Base-by-base conservation (phyloP, 202 grass and related monocot genomes). In the Digitaria exilis region DNA sequence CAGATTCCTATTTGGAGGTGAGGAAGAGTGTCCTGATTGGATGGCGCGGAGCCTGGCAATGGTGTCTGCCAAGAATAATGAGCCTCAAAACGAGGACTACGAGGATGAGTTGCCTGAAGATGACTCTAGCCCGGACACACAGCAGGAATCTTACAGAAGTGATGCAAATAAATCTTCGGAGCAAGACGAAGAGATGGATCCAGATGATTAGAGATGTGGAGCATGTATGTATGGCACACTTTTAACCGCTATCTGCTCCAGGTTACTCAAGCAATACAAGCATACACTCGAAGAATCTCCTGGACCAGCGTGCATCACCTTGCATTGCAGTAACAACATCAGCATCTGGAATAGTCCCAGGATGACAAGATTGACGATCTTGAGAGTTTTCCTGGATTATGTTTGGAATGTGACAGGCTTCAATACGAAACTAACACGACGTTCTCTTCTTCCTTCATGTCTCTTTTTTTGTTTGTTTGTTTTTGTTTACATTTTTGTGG, bases 161-260 rank as follows among this genome's bases (percentile, higher is more conserved):
- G 88, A 93, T 11, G 45, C 34, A 6, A 99, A 79, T 88, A 86
- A 88, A 88, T 86, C 86, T 32, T 81, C 80, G 0, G 97, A 96
- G 44, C 91, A 96, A 78, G 97, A 96, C 4, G 93, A 99, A 73
- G 91, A 96, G 83, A 99, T 96, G 97, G 96, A 94, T 77, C 93
- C 93, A 10, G 97, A 99, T 91, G 97, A 99, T 86, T 98, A 77
- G 86, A 39, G 22, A 83, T 65, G 41, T 19, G 75, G 34, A 82
- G 61, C 65, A 76, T 80, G 25, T 14, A 57, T 46, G 26, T 79
- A 42, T 70, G 62, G 48, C 42, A 0, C 56, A 43, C 57, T 78
- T 76, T 80, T 75, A 88, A 39, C 45, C 21, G 55, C 82, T 79
- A 55, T 39, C 54, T 49, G 64, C 68, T 86, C 86, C 75, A 68